These are phyloP conservation scores for Kalmusia sp. DNA, from an alignment of 2,329 filamentous ascomycete species.

Conservation along the genomic window DNA sequence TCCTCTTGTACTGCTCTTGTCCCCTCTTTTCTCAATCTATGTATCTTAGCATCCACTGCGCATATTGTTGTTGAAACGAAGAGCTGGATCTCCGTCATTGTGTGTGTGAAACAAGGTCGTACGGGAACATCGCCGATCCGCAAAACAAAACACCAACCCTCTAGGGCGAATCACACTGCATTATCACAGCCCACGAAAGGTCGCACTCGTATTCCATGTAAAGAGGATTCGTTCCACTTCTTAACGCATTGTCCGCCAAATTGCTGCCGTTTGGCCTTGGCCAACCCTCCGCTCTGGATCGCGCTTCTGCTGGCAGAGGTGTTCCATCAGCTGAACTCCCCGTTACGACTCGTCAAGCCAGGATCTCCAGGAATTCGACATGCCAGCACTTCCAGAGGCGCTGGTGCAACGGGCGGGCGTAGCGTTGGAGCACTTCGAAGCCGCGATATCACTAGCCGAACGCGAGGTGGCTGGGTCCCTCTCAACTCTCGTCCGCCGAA, in stretches of 20 bases:
- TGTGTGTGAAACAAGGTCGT: slow-evolving; percentile 24
- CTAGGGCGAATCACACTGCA: slow-evolving; percentile 38
- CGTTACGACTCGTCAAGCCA: slow-evolving; percentile 14
- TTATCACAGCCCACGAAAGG: slow-evolving; percentile 32
- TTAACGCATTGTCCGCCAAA: slow-evolving; percentile 28
- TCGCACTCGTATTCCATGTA: slow-evolving; percentile 41
- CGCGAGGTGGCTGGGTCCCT: slow-evolving; percentile 34
- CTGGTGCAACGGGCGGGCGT: slow-evolving; percentile 35
- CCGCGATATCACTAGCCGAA: slow-evolving; percentile 35
- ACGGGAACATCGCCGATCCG: slow-evolving; percentile 26
- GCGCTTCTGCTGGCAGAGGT: slow-evolving; percentile 45
- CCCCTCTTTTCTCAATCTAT: slow-evolving; percentile 15
- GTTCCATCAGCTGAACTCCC: slow-evolving; percentile 27
- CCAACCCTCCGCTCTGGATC: slow-evolving; percentile 27
- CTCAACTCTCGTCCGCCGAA: slow-evolving; percentile 50
- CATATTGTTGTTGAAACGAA: slow-evolving; percentile 19
- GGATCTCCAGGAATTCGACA: slow-evolving; percentile 25
- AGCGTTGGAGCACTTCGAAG: slow-evolving; percentile 37
- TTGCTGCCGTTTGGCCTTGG: slow-evolving; percentile 19
- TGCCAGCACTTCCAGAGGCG: slow-evolving; percentile 43
- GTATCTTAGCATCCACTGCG: slow-evolving; percentile 15
- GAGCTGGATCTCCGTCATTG: slow-evolving; percentile 27
- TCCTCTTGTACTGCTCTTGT: slow-evolving; percentile 14
- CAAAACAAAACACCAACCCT: slow-evolving; percentile 31
- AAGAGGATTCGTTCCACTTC: slow-evolving; percentile 27